Percentiles rank a stretch among this genome's conserved stretches.
Conservation (phyloP, 345 rosid genomes). For the Pistacia atlantica region DNA sequence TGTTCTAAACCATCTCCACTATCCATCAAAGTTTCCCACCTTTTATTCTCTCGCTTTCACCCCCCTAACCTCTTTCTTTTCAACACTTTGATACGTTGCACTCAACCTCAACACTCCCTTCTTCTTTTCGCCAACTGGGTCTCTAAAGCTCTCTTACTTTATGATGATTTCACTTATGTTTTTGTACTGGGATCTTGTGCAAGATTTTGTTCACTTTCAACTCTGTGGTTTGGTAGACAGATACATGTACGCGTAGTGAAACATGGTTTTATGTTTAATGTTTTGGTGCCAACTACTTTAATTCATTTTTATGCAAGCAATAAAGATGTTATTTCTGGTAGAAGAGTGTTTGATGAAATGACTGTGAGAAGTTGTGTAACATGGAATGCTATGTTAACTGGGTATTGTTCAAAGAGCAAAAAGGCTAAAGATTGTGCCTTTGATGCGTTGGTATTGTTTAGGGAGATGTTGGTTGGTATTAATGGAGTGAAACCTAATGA, state of each 20-base stretch:
- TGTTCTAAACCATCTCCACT: constrained; percentile 35
- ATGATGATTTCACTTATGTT: constrained; percentile 49
- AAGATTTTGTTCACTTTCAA: constrained; percentile 33
- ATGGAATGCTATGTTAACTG: constrained; percentile 68
- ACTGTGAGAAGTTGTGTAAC: constrained; percentile 46
- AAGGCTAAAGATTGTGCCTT: constrained; percentile 38
- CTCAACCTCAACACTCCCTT: constrained; percentile 46
- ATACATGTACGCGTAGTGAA: constrained; percentile 42
- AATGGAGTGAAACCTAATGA: constrained; percentile 50
- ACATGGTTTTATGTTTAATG: constrained; percentile 42
- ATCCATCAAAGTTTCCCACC: constrained; percentile 40
- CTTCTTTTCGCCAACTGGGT: constrained; percentile 48
- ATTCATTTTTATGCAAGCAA: constrained; percentile 57
- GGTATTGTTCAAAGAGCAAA: constrained; percentile 50
- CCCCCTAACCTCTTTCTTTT: constrained; percentile 54
- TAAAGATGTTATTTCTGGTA: constrained; percentile 39
- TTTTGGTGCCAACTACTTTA: constrained; percentile 50
- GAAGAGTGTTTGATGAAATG: constrained; percentile 72
- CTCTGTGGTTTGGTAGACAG: constrained; percentile 46
- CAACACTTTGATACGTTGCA: constrained; percentile 65
- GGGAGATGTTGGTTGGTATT: constrained; percentile 38
- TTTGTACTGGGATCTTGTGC: constrained; percentile 70
- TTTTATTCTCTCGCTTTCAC: constrained; percentile 33
- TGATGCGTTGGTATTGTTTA: constrained; percentile 46
- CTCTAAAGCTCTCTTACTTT: constrained; percentile 30